Evolutionary conservation across 768 basidiomycete species (phyloP).

Genomic region (Guyanaporus albipodus): DNA sequence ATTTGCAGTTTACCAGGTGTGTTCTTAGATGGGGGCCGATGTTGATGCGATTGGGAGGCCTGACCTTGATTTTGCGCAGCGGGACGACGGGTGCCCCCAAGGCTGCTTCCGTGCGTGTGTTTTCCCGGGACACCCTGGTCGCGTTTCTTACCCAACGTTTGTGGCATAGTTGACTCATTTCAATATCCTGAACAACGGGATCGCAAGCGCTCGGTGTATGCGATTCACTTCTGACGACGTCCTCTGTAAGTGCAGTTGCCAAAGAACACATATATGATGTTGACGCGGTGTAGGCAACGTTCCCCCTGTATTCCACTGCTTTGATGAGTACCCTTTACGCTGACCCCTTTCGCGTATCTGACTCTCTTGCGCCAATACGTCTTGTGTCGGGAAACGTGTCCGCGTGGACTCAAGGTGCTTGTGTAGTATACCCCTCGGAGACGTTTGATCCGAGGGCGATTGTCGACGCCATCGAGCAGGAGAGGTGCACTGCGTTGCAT

Average conservation of each 20-base stretch:
- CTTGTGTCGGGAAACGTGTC: conserved; percentile 80
- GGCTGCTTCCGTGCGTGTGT: conserved; percentile 67
- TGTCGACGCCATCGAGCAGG: conserved; percentile 64
- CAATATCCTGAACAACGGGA: conserved; percentile 74
- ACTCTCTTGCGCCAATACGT: conserved; percentile 39
- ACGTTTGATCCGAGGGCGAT: conserved; percentile 60
- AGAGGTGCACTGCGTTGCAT: conserved; percentile 74
- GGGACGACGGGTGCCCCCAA: conserved; percentile 81
- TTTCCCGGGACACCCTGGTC: neutral
- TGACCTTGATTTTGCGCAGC: conserved; percentile 33
- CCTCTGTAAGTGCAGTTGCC: conserved; percentile 52
- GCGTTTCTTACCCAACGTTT: neutral
- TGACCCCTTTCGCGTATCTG: conserved; percentile 8
- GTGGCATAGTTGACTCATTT: conserved; percentile 66
- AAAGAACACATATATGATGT: neutral
- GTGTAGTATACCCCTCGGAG: conserved; percentile 71
- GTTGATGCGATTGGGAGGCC: neutral
- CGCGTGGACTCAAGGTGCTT: conserved; percentile 69
- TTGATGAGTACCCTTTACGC: conserved; percentile 60
- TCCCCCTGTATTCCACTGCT: conserved; percentile 84
- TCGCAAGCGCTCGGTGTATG: conserved; percentile 73
- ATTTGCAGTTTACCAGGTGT: conserved; percentile 83
- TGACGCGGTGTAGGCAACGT: conserved; percentile 56
- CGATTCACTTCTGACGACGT: conserved; percentile 58
- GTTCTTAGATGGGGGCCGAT: conserved; percentile 4